A percentile compares a stretch with the other conserved stretches of the same genome.
phyloP scores from a whole-genome alignment of 441 rosid genomes.

The Adansonia madagascariensis region DNA sequence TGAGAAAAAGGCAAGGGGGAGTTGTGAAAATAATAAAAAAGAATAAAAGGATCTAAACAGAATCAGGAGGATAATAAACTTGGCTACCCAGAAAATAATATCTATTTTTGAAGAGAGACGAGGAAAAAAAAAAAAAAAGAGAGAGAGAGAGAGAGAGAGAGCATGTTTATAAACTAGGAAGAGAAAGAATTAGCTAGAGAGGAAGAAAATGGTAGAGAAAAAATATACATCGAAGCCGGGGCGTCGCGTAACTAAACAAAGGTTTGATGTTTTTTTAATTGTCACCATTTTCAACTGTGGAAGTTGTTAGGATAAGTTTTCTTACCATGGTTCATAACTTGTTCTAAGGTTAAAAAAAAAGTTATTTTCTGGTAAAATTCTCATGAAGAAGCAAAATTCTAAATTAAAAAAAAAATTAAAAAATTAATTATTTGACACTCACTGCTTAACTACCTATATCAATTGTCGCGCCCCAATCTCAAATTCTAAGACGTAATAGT shows the following conservation, averaged over 20 bases:
- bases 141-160: too few species aligned
- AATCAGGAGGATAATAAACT: constrained; percentile 56
- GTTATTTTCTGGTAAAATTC: too few species aligned
- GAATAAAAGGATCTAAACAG: constrained; percentile 56
- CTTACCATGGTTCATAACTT: too few species aligned
- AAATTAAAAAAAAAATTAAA: too few species aligned
- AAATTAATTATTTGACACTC: too few species aligned
- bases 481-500: too few species aligned
- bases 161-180: neutral
- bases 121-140: neutral
- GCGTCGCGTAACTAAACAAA: constrained; percentile 83
- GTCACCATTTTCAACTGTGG: neutral
- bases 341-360: too few species aligned
- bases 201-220: neutral
- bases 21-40: neutral
- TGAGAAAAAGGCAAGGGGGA: neutral
- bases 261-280: constrained; percentile 39
- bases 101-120: neutral
- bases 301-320: too few species aligned
- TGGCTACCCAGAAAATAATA: neutral
- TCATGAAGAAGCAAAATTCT: too few species aligned
- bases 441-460: too few species aligned
- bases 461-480: too few species aligned
- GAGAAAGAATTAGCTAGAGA: neutral
- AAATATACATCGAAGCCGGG: constrained; percentile 52